Conservation (phyloP, 495 filamentous ascomycete genomes). For the Mytilinidion resinicola region DNA sequence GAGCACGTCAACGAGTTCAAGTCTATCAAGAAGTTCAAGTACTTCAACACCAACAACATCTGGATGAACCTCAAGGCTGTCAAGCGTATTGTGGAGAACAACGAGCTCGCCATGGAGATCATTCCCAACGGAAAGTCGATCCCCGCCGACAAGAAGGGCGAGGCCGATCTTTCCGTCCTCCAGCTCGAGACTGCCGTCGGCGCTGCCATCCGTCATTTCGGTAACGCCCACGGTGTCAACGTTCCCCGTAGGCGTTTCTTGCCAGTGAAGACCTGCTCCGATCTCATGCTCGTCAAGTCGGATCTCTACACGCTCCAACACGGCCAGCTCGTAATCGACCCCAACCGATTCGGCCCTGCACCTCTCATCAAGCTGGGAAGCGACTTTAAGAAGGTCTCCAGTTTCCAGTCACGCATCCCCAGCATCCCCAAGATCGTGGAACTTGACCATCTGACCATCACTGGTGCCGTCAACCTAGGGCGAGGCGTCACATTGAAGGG, state of each 20-base stretch:
- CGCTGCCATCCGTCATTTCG: conserved; percentile 97
- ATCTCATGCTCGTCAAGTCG: conserved; percentile 99
- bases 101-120: conserved; percentile 99
- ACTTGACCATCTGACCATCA: conserved; percentile 96
- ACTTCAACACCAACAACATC: conserved; percentile 99
- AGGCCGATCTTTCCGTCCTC: conserved; percentile 93
- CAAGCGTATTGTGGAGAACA: conserved; percentile 97
- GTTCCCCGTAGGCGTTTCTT: conserved; percentile 96
- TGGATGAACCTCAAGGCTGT: conserved; percentile 97
- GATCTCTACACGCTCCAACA: conserved; percentile 99
- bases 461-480: conserved; percentile 91
- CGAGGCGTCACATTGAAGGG: conserved; percentile 94
- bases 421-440: conserved; percentile 97
- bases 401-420: conserved; percentile 96
- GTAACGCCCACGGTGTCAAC: conserved; percentile 98
- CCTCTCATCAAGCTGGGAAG: conserved; percentile 97
- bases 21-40: conserved; percentile 99
- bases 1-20: conserved; percentile 99
- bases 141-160: conserved; percentile 97
- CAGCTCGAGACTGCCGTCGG: conserved; percentile 98
- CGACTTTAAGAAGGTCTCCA: conserved; percentile 99
- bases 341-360: conserved; percentile 93
- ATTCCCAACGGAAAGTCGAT: conserved; percentile 99
- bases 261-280: conserved; percentile 99
- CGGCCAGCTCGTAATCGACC: conserved; percentile 93